Base-by-base conservation (phyloP, 805 yeast genomes). In the Komagataella pastoris region DNA sequence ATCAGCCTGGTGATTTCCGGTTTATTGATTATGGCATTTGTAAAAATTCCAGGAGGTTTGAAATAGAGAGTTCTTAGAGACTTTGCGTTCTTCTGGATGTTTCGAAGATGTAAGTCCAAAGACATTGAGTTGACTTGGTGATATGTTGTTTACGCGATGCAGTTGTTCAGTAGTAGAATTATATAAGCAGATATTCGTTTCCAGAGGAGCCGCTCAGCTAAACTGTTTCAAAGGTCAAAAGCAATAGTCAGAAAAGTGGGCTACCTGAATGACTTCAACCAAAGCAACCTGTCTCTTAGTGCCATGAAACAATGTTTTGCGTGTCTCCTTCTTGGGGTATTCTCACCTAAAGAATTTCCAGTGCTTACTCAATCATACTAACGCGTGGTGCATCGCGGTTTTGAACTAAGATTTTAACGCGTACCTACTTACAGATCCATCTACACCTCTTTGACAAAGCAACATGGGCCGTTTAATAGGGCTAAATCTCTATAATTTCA, bases 401-500 rank as follows among this genome's bases (percentile, higher is more conserved):
- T 7, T 10, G 36, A 30, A 30, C 14, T 30, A 14, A 30, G n/a
- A 12, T 30, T 10, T 12, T 5, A 14, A 30, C 40, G 40, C 40
- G 40, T 30, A 30, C 14, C 40, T 30, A 30, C 40, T 14, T 30
- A 30, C 40, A 10, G 14, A 30, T 14, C 14, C 14, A 30, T 30
- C 40, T 30, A 8, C 40, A 10, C 40, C 10, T 30, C 5, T 30
- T 30, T 14, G n/a, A 30, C 49, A 47, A 3, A 23, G 8, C 52
- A 54, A 21, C 36, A 90, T 90, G 98, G 97, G 97, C 3, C 73
- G 93, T 57, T 70, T 90, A 23, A 71, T 81, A 45, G 90, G 91
- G 2, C 65, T 90, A 51, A 96, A 87, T 63, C 69, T 90, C 40
- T 71, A 77, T 66, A 88, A 93, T 66, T 93, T 93, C 80, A 93